A percentile compares a stretch with the other conserved stretches of the same genome.
phyloP scores from a whole-genome alignment of 208 protist genomes.

The Herpetomonas tarakana region DNA sequence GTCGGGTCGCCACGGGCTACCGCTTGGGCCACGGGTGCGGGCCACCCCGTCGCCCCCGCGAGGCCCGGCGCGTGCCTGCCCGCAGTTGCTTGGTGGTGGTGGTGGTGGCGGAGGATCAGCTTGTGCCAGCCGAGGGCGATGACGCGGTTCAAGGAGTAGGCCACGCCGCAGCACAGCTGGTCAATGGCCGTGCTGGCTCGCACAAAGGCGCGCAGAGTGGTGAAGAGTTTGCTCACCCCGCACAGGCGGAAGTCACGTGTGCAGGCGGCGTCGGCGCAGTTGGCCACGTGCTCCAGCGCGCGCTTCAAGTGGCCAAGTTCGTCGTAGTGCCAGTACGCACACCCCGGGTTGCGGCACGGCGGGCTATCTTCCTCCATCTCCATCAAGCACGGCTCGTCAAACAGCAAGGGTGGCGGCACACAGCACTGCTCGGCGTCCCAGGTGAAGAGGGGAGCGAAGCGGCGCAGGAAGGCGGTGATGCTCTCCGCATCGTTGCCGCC shows the following conservation, averaged over 20 bases:
- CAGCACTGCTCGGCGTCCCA: slow-evolving; percentile 13
- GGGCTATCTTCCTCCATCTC: slow-evolving; percentile 14
- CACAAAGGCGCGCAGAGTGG: slow-evolving; percentile 8
- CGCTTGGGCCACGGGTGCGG: neutral
- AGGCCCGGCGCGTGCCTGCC: neutral
- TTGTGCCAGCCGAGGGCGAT: slow-evolving; percentile 23
- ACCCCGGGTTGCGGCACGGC: slow-evolving; percentile 36
- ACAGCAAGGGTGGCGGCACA: slow-evolving; percentile 31
- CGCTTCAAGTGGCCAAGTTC: slow-evolving; percentile 46
- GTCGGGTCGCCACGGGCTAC: neutral
- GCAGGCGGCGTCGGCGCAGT: neutral
- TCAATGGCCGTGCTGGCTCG: slow-evolving; percentile 14
- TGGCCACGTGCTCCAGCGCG: slow-evolving; percentile 8
- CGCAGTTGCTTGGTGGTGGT: slow-evolving; percentile 3
- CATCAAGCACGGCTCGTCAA: slow-evolving; percentile 71
- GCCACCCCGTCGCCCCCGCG: neutral
- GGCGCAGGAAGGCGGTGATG: slow-evolving; percentile 30
- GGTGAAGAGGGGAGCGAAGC: slow-evolving; percentile 48
- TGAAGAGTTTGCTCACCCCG: slow-evolving; percentile 15
- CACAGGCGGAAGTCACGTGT: slow-evolving; percentile 20
- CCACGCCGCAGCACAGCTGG: slow-evolving; percentile 17
- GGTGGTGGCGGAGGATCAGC: neutral
- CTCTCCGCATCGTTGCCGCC: too few relatives aligned
- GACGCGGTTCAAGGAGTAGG: slow-evolving; percentile 17
- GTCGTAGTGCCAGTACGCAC: slow-evolving; percentile 68